Evolutionary conservation across 768 basidiomycete genomes (phyloP), one percentile per base, ranked within the genome.

Genomic region (Guyanaporus albipodus): DNA sequence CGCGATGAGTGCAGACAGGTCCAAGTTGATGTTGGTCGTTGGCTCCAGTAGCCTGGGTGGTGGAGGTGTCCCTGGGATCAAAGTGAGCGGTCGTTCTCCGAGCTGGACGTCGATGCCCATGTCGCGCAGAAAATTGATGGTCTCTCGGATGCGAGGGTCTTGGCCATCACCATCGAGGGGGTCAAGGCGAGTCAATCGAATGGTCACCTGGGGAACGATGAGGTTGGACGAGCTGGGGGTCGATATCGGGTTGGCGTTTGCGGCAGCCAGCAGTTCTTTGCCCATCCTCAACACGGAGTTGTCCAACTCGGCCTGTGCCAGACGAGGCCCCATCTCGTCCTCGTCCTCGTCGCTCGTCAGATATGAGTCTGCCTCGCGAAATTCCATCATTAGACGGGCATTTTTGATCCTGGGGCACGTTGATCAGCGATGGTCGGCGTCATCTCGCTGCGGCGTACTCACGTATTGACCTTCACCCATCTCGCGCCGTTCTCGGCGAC

Each of bases 401-500:
- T 88, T 87, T 58, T 86, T 92, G 9, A 85, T 79, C 9, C 90
- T 93, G 55, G 22, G n/a, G 28, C 28, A 7, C n/a, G 44, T 22
- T 38, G 6, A 40, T 33, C 46, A 34, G 44, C 33, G 31, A 44
- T 43, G 15, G 18, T 24, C 23, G 24, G 9, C 8, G 9, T 18
- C n/a, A 6, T 17, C n/a, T n/a, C 9, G 9, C 18, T 37, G 23
- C 1, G 38, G 24, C 14, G 33, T 21, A 79, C 85, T 61, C 60
- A 91, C 91, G 91, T 92, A 67, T 92, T 93, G 28, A 93, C 78
- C 55, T 90, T 77, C 32, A 90, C 82, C 92, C 92, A 95, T 4
- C 71, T 69, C 19, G 75, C 69, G 1, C 91, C 91, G 34, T 81
- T 77, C 18, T 87, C 80, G 2, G 83, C 83, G 12, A 92, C 81